These are phyloP conservation scores for Magnolia kwangsiensis DNA, from an alignment of 164 flowering plant species.

Conservation along the genomic window DNA sequence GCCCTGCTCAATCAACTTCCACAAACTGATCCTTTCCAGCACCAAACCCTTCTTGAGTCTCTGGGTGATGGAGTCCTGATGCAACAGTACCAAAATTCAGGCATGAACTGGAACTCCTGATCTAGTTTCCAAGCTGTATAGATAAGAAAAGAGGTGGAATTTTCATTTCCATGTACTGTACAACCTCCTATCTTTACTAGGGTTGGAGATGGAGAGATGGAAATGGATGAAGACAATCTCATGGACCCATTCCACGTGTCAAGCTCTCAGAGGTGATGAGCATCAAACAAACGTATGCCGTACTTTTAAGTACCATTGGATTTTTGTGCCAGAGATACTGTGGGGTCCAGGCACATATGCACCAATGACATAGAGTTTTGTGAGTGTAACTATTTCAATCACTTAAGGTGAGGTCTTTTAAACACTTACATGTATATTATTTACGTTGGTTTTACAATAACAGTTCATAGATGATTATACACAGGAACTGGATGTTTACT, in stretches of 20 bases:
- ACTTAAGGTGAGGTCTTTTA: neutral
- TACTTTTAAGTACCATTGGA: neutral
- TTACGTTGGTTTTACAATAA: neutral
- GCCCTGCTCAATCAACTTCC: slow-evolving; percentile 48
- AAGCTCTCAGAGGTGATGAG: too few relatives aligned
- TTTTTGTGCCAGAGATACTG: neutral
- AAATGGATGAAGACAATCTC: neutral
- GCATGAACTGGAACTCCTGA: slow-evolving; percentile 63
- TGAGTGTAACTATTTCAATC: neutral
- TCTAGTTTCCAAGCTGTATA: neutral
- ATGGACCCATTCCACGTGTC: neutral
- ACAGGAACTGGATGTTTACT: too few relatives aligned
- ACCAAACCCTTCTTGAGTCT: slow-evolving; percentile 36
- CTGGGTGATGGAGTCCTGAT: slow-evolving; percentile 50
- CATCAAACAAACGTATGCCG: neutral
- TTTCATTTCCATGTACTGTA: neutral
- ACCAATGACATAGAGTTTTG: neutral
- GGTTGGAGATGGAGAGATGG: neutral
- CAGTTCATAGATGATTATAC: too few relatives aligned
- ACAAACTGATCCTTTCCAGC: slow-evolving; percentile 22
- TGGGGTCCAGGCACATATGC: neutral
- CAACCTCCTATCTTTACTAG: neutral
- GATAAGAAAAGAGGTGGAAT: neutral
- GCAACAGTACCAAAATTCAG: slow-evolving; percentile 47
- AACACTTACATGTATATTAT: neutral